These are phyloP conservation scores for Plasmodium ovale DNA, from an alignment of 169 alveolate genomes.

Conservation along the genomic window DNA sequence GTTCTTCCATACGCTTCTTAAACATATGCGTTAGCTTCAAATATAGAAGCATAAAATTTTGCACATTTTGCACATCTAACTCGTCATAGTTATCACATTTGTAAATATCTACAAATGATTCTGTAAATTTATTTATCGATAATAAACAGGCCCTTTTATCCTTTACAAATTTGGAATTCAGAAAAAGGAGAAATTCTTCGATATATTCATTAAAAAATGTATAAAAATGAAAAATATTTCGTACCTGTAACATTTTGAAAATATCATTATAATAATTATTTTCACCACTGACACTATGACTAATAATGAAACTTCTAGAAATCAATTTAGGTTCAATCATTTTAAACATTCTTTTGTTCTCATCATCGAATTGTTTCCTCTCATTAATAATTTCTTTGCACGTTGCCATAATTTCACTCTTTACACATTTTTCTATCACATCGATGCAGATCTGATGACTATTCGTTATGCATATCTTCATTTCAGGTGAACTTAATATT, in stretches of 20 bases:
- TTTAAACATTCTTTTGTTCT: constrained; percentile 36
- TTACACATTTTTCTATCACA: constrained; percentile 5
- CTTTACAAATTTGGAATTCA: constrained; percentile 28
- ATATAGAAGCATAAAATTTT: constrained; percentile 19
- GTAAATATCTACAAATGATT: constrained; percentile 44
- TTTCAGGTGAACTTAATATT: background rate
- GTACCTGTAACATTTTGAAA: constrained; percentile 35
- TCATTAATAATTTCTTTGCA: constrained; percentile 7
- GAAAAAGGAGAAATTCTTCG: constrained; percentile 40
- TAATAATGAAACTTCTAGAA: constrained; percentile 51
- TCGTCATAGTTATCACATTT: constrained; percentile 50
- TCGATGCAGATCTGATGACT: too few species aligned
- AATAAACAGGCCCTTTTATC: constrained; percentile 57
- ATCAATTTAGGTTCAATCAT: constrained; percentile 43
- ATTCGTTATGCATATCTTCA: background rate
- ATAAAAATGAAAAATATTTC: constrained; percentile 62
- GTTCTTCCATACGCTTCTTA: background rate
- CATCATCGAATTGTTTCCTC: constrained; percentile 24
- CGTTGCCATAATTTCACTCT: background rate
- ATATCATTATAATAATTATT: constrained; percentile 72
- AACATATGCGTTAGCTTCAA: constrained; percentile 13
- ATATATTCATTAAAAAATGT: constrained; percentile 64
- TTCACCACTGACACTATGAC: constrained; percentile 19
- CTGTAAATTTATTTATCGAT: constrained; percentile 18
- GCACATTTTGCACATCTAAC: constrained; percentile 33